A percentile compares a stretch with the other conserved stretches of the same genome.
Conservation (phyloP, 108 stramenopile species). For the Cyclotella cryptica region DNA sequence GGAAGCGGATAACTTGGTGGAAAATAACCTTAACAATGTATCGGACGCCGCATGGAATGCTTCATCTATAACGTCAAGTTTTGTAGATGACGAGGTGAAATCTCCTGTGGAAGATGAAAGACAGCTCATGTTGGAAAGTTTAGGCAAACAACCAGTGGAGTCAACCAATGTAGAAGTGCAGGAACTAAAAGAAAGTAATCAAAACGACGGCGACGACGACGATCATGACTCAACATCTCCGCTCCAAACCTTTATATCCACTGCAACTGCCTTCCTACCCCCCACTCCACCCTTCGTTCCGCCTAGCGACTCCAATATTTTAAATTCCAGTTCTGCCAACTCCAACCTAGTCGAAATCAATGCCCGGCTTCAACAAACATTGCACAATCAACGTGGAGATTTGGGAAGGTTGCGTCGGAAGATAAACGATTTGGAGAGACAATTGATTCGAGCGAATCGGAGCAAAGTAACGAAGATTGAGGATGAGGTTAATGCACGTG, state of each 20-base stretch:
- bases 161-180: background rate
- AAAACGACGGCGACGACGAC: background rate
- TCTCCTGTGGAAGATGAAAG: too few species aligned
- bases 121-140: too few species aligned
- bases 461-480: slow-evolving; percentile 1
- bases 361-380: slow-evolving; percentile 18
- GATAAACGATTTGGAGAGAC: slow-evolving; percentile 25
- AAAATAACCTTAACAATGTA: background rate
- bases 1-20: background rate
- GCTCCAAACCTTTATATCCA: background rate
- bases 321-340: slow-evolving; percentile 7
- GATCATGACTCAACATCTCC: background rate
- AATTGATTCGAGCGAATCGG: slow-evolving; percentile 25
- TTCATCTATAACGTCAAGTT: too few species aligned
- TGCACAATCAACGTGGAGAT: slow-evolving; percentile 22
- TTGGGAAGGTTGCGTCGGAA: slow-evolving; percentile 30
- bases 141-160: too few species aligned
- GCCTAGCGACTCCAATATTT: background rate
- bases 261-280: background rate
- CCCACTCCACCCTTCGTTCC: slow-evolving; percentile 10
- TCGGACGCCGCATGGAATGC: too few species aligned
- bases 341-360: slow-evolving; percentile 28
- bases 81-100: too few species aligned
- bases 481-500: slow-evolving; percentile 18
- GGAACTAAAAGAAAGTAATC: background rate